Conservation (phyloP, 352 stramenopile genomes). For the Phytophthora chlamydospora region DNA sequence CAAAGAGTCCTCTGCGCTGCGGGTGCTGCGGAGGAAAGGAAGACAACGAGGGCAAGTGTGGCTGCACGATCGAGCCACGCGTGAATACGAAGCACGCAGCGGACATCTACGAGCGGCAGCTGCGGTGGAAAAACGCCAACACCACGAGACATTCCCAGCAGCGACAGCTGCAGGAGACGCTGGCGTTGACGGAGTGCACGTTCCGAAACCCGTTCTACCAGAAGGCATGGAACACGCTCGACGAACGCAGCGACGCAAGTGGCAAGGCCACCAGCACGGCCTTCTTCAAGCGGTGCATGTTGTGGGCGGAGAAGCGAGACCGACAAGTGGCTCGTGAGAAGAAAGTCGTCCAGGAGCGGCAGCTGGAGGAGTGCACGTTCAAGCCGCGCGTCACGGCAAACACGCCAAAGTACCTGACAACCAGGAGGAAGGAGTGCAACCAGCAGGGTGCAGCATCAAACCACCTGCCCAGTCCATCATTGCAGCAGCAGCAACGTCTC, state of each 20-base stretch:
- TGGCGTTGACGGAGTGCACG: conserved; percentile 44
- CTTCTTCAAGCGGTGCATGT: conserved; percentile 59
- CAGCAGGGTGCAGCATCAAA: conserved; percentile 12
- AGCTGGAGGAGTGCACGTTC: conserved; percentile 68
- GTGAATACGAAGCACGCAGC: conserved; percentile 37
- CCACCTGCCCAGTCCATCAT: neutral
- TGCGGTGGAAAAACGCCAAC: conserved; percentile 65
- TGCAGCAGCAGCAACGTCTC: conserved; percentile 7
- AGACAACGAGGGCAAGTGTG: conserved; percentile 27
- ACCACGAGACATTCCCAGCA: conserved; percentile 42
- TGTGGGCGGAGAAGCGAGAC: conserved; percentile 51
- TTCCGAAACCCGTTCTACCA: conserved; percentile 71
- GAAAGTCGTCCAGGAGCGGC: conserved; percentile 37
- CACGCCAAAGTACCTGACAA: conserved; percentile 19
- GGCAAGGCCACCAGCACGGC: conserved; percentile 4
- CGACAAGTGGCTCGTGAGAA: conserved; percentile 44
- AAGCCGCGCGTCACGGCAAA: conserved; percentile 32
- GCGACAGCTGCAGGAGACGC: conserved; percentile 41
- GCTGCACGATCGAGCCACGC: conserved; percentile 16
- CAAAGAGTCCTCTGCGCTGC: conserved; percentile 27
- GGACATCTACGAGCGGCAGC: conserved; percentile 63
- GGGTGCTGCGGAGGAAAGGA: conserved; percentile 37
- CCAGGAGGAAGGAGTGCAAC: conserved; percentile 7
- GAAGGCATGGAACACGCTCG: conserved; percentile 41
- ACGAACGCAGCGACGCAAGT: neutral